Evolutionary conservation across 1,139 yeast species (phyloP).

Genomic region (Zhuliangozyma blackwelliae): DNA sequence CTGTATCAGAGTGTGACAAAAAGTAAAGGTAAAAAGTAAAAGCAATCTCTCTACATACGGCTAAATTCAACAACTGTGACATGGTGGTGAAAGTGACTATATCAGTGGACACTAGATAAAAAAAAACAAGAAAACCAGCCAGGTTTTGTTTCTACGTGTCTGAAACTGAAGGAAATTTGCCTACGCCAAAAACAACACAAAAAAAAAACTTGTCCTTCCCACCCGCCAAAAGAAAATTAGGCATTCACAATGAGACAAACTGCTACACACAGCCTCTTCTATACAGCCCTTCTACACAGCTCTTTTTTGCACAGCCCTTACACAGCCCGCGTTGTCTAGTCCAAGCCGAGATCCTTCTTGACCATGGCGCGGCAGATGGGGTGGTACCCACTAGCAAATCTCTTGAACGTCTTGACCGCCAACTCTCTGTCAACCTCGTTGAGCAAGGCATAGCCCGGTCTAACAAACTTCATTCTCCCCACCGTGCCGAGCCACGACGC

Average conservation of each 20-base stretch:
- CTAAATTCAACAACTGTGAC: conserved; percentile 8
- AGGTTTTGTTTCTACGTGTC: too few species aligned
- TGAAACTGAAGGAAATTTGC: too few species aligned
- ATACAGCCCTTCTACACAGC: too few species aligned
- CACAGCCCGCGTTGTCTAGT: not conserved
- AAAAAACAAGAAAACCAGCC: too few species aligned
- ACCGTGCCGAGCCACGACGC: conserved; percentile 88
- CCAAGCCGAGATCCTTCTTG: conserved; percentile 58
- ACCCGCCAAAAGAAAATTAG: too few species aligned
- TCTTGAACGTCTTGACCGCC: conserved; percentile 63
- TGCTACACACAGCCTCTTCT: too few species aligned
- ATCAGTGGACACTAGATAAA: too few species aligned
- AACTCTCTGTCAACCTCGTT: conserved; percentile 59
- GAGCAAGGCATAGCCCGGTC: conserved; percentile 75
- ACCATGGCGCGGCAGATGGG: conserved; percentile 83
- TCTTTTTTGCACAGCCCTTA: too few species aligned
- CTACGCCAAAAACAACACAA: too few species aligned
- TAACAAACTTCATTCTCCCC: conserved; percentile 91
- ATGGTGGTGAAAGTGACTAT: not conserved
- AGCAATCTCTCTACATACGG: conserved; percentile 5
- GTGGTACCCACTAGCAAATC: conserved; percentile 61
- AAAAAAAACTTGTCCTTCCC: too few species aligned
- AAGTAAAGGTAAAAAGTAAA: not conserved
- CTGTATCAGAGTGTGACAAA: not conserved
- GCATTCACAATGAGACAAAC: too few species aligned